Evolutionary conservation across 805 yeast species (phyloP).

Genomic region (Schwanniomyces polymorphus): DNA sequence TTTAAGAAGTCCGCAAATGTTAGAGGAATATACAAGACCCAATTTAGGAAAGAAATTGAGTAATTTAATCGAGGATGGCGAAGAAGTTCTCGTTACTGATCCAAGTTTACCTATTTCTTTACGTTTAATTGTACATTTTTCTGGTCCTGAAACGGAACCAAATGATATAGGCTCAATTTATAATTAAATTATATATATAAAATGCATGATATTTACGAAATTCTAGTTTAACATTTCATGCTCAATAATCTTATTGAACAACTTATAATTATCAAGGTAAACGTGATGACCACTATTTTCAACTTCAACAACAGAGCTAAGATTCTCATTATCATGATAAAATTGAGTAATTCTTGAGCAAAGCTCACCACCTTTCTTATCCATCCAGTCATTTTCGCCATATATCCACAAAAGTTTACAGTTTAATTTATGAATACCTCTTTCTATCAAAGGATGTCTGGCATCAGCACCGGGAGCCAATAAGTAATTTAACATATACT

Average conservation of each 20-base stretch:
- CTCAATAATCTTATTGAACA: conserved; percentile 52
- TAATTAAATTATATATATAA: neutral
- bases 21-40: conserved; percentile 45
- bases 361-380: conserved; percentile 45
- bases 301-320: conserved; percentile 39
- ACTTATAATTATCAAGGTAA: conserved; percentile 63
- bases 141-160: conserved; percentile 25
- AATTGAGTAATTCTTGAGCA: conserved; percentile 35
- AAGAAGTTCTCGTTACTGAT: conserved; percentile 56
- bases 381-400: conserved; percentile 76
- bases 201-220: neutral
- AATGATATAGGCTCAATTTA: conserved; percentile 1
- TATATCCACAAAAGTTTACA: conserved; percentile 81
- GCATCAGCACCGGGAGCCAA: conserved; percentile 93
- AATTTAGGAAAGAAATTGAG: conserved; percentile 38
- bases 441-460: conserved; percentile 61
- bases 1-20: conserved; percentile 45
- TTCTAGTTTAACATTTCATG: conserved; percentile 46
- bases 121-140: conserved; percentile 19
- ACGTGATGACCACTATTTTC: conserved; percentile 73
- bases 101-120: conserved; percentile 49
- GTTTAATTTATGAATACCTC: conserved; percentile 50
- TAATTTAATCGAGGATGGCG: conserved; percentile 40
- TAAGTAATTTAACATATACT: conserved; percentile 80
- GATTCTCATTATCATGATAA: conserved; percentile 7